Evolutionary conservation across 208 protist genomes (phyloP).

Genomic region (Leptomonas seymouri): DNA sequence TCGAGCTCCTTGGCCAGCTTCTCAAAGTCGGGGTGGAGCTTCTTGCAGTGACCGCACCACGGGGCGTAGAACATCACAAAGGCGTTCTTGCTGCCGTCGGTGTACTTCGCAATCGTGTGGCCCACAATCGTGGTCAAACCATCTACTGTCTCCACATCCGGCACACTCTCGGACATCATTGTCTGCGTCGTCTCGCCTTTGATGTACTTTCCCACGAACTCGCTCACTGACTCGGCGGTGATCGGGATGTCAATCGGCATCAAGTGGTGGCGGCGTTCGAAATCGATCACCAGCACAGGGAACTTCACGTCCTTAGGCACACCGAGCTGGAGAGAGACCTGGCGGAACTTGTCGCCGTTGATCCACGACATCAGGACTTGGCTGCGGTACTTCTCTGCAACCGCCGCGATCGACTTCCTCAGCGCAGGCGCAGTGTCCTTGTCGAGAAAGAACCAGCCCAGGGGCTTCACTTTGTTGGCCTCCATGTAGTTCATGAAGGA

Average conservation of each 20-base stretch:
- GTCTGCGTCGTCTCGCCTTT: slow-evolving; percentile 49
- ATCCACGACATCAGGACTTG: slow-evolving; percentile 79
- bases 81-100: slow-evolving; percentile 75
- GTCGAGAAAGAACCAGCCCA: slow-evolving; percentile 78
- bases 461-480: slow-evolving; percentile 33
- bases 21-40: slow-evolving; percentile 87
- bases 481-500: slow-evolving; percentile 79
- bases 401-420: slow-evolving; percentile 36
- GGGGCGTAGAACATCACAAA: slow-evolving; percentile 96
- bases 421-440: slow-evolving; percentile 27
- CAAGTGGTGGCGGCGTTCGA: slow-evolving; percentile 51
- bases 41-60: slow-evolving; percentile 97
- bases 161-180: slow-evolving; percentile 62
- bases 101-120: slow-evolving; percentile 56
- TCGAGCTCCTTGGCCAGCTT: slow-evolving; percentile 64
- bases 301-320: slow-evolving; percentile 61
- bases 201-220: slow-evolving; percentile 63
- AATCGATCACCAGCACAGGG: slow-evolving; percentile 79
- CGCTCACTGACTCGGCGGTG: slow-evolving; percentile 47
- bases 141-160: slow-evolving; percentile 67
- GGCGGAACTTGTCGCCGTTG: slow-evolving; percentile 69
- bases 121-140: slow-evolving; percentile 87
- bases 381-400: slow-evolving; percentile 77
- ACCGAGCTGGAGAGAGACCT: slow-evolving; percentile 61
- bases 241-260: slow-evolving; percentile 45